Conservation (phyloP, 2,329 filamentous ascomycete species). For the Scolecobasidium constrictum region DNA sequence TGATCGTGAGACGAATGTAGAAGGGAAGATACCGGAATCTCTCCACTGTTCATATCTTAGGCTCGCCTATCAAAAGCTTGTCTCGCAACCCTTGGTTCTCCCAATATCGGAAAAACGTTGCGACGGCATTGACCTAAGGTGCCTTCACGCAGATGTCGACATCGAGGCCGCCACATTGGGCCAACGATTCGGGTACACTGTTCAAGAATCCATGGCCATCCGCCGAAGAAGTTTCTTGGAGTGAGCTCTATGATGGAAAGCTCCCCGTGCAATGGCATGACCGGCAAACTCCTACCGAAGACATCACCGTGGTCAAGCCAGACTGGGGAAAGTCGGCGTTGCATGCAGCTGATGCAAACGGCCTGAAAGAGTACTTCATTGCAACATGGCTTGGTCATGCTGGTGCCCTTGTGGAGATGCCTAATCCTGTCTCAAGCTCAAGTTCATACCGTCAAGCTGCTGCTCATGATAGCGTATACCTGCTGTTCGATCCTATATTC, state of each 20-base stretch:
- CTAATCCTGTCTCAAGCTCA: not conserved
- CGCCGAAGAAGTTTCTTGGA: conserved; percentile 7
- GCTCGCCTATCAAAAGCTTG: no score
- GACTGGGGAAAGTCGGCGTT: conserved; percentile 7
- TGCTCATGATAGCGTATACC: not conserved
- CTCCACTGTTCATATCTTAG: no score
- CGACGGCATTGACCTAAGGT: no score
- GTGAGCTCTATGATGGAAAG: conserved; percentile 1
- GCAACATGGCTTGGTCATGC: conserved; percentile 10
- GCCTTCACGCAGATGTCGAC: no score
- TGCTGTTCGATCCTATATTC: conserved; percentile 8
- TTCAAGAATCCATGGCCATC: conserved; percentile 10
- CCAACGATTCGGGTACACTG: conserved; percentile 2
- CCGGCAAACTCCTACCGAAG: not conserved
- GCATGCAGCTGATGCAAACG: not conserved
- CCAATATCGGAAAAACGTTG: no score
- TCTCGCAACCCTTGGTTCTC: no score
- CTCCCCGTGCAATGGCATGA: conserved; percentile 4
- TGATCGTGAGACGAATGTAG: no score
- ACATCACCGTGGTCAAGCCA: conserved; percentile 6
- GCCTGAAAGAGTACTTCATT: conserved; percentile 5
- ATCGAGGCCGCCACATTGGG: conserved; percentile 1
- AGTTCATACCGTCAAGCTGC: not conserved
- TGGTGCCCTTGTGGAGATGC: conserved; percentile 8
- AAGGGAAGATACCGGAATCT: no score